These are phyloP conservation scores for Acorus gramineus DNA, from an alignment of 106 monocot species.

Conservation along the genomic window DNA sequence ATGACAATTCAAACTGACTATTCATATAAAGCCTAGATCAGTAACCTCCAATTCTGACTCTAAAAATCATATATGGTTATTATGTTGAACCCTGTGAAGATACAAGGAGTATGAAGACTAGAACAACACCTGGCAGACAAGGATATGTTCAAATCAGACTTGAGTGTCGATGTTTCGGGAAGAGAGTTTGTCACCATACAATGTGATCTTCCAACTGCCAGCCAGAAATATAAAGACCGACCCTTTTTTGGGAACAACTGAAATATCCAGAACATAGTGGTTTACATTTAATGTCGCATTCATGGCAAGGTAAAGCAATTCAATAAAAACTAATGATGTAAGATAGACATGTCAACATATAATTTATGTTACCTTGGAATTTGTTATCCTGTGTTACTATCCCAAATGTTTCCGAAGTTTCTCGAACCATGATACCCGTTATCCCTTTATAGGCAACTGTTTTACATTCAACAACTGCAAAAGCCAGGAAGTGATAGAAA, in stretches of 20 bases:
- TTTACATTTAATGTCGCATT: too few species aligned
- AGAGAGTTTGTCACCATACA: not conserved
- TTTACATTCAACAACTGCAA: conserved; percentile 78
- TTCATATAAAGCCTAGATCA: too few species aligned
- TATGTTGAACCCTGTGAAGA: too few species aligned
- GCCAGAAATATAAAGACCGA: not conserved
- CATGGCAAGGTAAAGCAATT: too few species aligned
- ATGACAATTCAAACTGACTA: too few species aligned
- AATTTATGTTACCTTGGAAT: conserved; percentile 44
- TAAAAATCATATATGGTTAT: too few species aligned
- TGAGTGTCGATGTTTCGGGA: not conserved
- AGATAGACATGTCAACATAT: too few species aligned
- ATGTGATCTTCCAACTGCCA: not conserved
- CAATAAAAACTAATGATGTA: too few species aligned
- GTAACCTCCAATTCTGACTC: too few species aligned
- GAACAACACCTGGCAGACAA: too few species aligned
- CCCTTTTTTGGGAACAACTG: not conserved
- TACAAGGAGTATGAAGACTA: too few species aligned
- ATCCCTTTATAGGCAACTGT: conserved; percentile 33
- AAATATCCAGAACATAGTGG: not conserved
- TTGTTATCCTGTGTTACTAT: conserved; percentile 50
- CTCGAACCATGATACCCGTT: conserved; percentile 74
- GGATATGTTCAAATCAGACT: not conserved
- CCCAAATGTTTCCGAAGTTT: conserved; percentile 83
- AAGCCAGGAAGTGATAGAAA: not conserved